Conservation (phyloP, 768 basidiomycete species). For the Rickenella mellea region DNA sequence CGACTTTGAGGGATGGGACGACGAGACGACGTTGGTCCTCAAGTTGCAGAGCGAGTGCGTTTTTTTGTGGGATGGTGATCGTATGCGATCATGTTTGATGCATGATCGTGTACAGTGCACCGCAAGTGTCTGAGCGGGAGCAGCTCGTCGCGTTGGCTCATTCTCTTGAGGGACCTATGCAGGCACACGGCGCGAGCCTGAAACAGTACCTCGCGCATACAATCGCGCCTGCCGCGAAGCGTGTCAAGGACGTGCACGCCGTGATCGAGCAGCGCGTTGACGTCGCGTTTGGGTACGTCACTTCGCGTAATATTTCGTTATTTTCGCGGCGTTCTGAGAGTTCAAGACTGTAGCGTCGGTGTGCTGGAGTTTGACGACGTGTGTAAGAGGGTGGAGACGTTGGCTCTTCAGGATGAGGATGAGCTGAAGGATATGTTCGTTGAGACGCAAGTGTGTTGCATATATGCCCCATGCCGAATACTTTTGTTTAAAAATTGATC, state of each 20-base stretch:
- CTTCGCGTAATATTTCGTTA: not conserved
- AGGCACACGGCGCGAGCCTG: slow-evolving; percentile 27
- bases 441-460: slow-evolving; percentile 33
- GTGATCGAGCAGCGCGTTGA: slow-evolving; percentile 18
- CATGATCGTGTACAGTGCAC: slow-evolving; percentile 14
- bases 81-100: slow-evolving; percentile 29
- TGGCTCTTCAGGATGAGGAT: slow-evolving; percentile 33
- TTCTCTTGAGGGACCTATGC: slow-evolving; percentile 27
- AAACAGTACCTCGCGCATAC: slow-evolving; percentile 23
- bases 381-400: slow-evolving; percentile 41
- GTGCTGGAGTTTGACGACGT: slow-evolving; percentile 45
- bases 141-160: slow-evolving; percentile 22
- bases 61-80: slow-evolving; percentile 15
- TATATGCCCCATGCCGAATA: slow-evolving; percentile 1
- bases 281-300: not conserved
- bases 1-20: slow-evolving; percentile 28
- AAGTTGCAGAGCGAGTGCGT: slow-evolving; percentile 35
- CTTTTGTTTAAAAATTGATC: not conserved
- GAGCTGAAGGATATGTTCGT: slow-evolving; percentile 28
- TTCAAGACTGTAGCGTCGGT: slow-evolving; percentile 26
- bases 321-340: slow-evolving; percentile 10
- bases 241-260: slow-evolving; percentile 26
- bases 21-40: slow-evolving; percentile 42
- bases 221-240: slow-evolving; percentile 24
- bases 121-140: not conserved